phyloP scores from a whole-genome alignment of 192 early-diverging fungal species.

The Backusella sp. region DNA sequence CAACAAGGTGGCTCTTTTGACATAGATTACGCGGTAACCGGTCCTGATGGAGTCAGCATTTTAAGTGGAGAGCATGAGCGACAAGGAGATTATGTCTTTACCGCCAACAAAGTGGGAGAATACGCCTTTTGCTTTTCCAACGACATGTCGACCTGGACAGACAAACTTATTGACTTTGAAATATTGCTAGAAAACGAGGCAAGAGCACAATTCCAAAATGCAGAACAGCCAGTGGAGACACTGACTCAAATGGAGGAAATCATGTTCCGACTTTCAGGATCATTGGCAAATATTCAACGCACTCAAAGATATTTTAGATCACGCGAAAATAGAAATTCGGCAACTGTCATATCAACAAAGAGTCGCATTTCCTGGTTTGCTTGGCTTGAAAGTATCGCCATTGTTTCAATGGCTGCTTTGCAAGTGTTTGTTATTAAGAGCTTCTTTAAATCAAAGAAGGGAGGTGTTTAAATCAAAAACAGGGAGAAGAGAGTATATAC shows the following conservation, averaged over 20 bases:
- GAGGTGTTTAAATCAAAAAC: constrained; percentile 47
- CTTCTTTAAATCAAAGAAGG: constrained; percentile 80
- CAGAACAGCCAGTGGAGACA: constrained; percentile 29
- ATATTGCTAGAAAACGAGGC: constrained; percentile 89
- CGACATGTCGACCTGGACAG: constrained; percentile 88
- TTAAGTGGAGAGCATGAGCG: constrained; percentile 83
- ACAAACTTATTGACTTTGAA: constrained; percentile 96
- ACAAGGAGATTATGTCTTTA: constrained; percentile 95
- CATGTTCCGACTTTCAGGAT: constrained; percentile 60
- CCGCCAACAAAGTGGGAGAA: constrained; percentile 83
- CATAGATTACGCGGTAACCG: constrained; percentile 88
- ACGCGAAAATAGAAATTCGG: constrained; percentile 88
- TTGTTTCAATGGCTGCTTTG: constrained; percentile 81
- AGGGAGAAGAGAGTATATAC: background rate
- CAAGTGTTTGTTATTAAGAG: constrained; percentile 94
- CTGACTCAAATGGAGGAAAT: constrained; percentile 55
- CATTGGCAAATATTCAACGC: constrained; percentile 69
- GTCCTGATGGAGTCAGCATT: constrained; percentile 67
- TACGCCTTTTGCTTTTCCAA: constrained; percentile 98
- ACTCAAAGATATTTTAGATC: constrained; percentile 89
- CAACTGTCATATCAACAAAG: constrained; percentile 86
- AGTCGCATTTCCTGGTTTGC: constrained; percentile 94
- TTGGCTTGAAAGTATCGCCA: constrained; percentile 67
- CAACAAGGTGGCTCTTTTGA: constrained; percentile 97
- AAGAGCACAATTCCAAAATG: constrained; percentile 44